These are phyloP conservation scores for Ustilago vetiveriae DNA, from an alignment of 1,284 basidiomycete genomes.

Conservation along the genomic window DNA sequence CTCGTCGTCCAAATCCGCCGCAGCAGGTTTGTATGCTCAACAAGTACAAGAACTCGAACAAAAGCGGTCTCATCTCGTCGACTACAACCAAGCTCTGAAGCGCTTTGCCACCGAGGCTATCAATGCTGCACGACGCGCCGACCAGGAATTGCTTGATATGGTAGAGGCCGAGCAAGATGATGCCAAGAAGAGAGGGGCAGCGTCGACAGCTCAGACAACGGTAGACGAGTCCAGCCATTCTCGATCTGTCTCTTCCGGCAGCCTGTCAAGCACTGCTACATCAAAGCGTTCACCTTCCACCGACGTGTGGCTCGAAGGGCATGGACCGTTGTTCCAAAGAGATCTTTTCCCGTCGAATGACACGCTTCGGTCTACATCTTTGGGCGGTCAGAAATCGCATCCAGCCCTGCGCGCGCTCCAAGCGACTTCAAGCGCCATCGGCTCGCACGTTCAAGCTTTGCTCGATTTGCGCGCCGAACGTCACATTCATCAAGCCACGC, in stretches of 20 bases:
- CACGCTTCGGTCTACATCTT: slow-evolving; percentile 24
- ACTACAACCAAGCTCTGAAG: slow-evolving; percentile 51
- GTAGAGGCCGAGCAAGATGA: slow-evolving; percentile 40
- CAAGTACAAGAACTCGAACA: slow-evolving; percentile 53
- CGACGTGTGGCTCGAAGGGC: slow-evolving; percentile 37
- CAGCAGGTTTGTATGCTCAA: slow-evolving; percentile 22
- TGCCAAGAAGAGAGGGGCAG: slow-evolving; percentile 20
- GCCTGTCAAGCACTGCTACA: not conserved
- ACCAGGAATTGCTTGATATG: slow-evolving; percentile 41
- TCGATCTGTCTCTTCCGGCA: slow-evolving; percentile 20
- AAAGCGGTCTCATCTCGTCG: slow-evolving; percentile 39
- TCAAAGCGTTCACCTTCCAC: slow-evolving; percentile 8
- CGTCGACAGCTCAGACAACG: slow-evolving; percentile 4
- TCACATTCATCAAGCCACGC: slow-evolving; percentile 15
- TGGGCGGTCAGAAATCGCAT: slow-evolving; percentile 16
- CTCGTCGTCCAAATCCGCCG: slow-evolving; percentile 13
- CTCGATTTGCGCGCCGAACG: slow-evolving; percentile 42
- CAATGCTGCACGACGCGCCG: slow-evolving; percentile 38
- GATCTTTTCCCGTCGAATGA: slow-evolving; percentile 50
- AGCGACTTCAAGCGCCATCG: slow-evolving; percentile 21
- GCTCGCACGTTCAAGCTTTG: slow-evolving; percentile 30
- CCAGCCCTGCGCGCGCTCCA: slow-evolving; percentile 42
- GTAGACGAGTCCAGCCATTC: slow-evolving; percentile 11
- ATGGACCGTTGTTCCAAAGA: slow-evolving; percentile 40
- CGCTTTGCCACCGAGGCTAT: slow-evolving; percentile 49